A percentile compares a stretch with the other conserved stretches of the same genome.
Evolutionary conservation across 345 rosid species (phyloP).

Genomic region (Lepidium didymum): DNA sequence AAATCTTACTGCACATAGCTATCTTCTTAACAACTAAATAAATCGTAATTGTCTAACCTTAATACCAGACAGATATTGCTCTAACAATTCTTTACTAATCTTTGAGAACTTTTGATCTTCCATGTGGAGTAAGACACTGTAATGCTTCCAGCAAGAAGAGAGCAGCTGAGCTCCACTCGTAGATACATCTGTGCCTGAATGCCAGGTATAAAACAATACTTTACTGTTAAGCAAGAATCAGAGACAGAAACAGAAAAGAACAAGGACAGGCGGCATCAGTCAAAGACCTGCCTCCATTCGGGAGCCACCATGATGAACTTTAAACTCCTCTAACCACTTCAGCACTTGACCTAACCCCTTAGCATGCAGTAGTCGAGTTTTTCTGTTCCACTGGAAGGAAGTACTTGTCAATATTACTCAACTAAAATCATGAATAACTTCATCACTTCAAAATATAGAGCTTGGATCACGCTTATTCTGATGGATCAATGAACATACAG

Average conservation of each 20-base stretch:
- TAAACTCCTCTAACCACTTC: slow-evolving; percentile 68
- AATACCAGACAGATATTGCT: slow-evolving; percentile 70
- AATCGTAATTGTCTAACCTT: slow-evolving; percentile 42
- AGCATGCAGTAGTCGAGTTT: slow-evolving; percentile 71
- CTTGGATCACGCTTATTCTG: background rate
- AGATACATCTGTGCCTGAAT: slow-evolving; percentile 35
- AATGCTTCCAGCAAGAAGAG: slow-evolving; percentile 91
- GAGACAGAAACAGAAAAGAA: slow-evolving; percentile 8
- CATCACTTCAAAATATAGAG: background rate
- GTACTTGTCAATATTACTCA: slow-evolving; percentile 1
- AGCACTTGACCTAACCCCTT: slow-evolving; percentile 71
- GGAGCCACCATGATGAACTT: slow-evolving; percentile 34
- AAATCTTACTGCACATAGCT: background rate
- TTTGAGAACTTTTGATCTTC: slow-evolving; percentile 59
- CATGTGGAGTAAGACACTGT: slow-evolving; percentile 54
- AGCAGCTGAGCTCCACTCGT: slow-evolving; percentile 48
- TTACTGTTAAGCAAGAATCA: slow-evolving; percentile 19
- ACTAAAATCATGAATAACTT: slow-evolving; percentile 6
- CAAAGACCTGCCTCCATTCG: slow-evolving; percentile 67
- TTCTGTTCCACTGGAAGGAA: slow-evolving; percentile 67
- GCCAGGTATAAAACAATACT: slow-evolving; percentile 10
- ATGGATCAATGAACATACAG: slow-evolving; percentile 43
- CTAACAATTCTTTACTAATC: slow-evolving; percentile 55
- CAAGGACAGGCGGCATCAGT: slow-evolving; percentile 14
- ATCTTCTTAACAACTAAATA: background rate